Percentiles rank a stretch among this genome's conserved stretches.
These are phyloP conservation scores for Amanita thiersii DNA, from an alignment of 768 basidiomycete genomes.

Conservation along the genomic window DNA sequence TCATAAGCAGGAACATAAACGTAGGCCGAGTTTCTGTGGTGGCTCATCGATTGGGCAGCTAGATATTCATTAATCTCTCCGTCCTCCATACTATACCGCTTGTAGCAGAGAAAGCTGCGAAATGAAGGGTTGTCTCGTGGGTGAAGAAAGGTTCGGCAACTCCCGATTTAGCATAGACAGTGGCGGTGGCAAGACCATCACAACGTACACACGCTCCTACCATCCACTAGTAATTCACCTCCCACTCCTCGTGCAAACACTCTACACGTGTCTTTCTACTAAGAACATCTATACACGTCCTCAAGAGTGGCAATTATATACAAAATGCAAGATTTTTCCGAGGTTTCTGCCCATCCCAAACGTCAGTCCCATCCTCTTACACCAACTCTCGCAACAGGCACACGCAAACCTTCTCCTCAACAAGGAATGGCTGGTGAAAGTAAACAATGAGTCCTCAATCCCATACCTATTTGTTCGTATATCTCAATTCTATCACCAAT, in stretches of 20 bases:
- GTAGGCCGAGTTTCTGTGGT: conserved; percentile 12
- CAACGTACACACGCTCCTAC: too few relatives aligned
- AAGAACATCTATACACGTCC: neutral
- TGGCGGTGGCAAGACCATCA: too few relatives aligned
- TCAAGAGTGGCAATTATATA: neutral
- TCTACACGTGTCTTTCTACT: too few relatives aligned
- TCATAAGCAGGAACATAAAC: conserved; percentile 47
- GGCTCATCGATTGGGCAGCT: neutral
- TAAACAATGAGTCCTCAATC: conserved; percentile 47
- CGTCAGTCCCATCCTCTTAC: conserved; percentile 4
- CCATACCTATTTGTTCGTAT: conserved; percentile 67
- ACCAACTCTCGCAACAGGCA: conserved; percentile 31
- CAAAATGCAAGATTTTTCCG: conserved; percentile 41
- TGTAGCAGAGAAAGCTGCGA: too few relatives aligned
- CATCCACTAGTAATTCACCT: too few relatives aligned
- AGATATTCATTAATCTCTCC: conserved; percentile 19
- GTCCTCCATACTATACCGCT: conserved; percentile 19
- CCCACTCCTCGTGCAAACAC: too few relatives aligned
- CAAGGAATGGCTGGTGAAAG: conserved; percentile 72
- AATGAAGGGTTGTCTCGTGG: too few relatives aligned
- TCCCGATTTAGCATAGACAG: too few relatives aligned
- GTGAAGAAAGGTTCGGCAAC: too few relatives aligned
- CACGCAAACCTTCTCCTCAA: conserved; percentile 45
- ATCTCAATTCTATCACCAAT: neutral
- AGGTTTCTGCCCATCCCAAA: conserved; percentile 23